Evolutionary conservation across 2,329 filamentous ascomycete genomes (phyloP).

Genomic region (Raffaelea arxii): DNA sequence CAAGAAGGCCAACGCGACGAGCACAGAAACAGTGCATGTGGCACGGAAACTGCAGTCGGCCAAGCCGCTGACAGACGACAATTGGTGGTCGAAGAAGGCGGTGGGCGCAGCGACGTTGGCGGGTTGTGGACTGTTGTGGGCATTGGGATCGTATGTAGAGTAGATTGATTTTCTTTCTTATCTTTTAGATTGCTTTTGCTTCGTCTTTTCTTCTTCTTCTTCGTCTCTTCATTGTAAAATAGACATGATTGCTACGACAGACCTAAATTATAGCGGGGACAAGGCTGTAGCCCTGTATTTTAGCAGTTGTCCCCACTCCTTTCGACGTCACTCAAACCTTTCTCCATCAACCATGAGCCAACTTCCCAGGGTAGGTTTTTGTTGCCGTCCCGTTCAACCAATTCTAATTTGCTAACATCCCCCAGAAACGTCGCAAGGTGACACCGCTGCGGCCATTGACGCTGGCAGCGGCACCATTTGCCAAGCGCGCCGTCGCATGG

Average conservation of each 20-base stretch:
- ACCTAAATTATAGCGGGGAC: too few relatives aligned
- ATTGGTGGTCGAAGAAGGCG: conserved; percentile 58
- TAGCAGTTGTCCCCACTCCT: too few relatives aligned
- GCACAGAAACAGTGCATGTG: background rate
- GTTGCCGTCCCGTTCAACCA: background rate
- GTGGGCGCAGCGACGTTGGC: conserved; percentile 51
- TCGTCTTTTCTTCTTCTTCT: background rate
- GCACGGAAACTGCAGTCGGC: conserved; percentile 27
- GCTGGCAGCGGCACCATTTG: conserved; percentile 18
- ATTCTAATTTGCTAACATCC: background rate
- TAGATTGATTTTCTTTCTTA: background rate
- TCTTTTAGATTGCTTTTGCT: background rate
- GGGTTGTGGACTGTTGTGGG: conserved; percentile 53
- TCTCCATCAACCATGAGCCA: too few relatives aligned
- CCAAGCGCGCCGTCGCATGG: conserved; percentile 35
- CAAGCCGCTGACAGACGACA: conserved; percentile 54
- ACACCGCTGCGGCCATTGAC: conserved; percentile 30
- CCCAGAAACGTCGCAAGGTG: conserved; percentile 3
- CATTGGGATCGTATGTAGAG: conserved; percentile 43
- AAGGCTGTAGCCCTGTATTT: too few relatives aligned
- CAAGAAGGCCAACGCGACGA: background rate
- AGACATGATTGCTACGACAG: too few relatives aligned
- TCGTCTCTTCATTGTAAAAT: background rate
- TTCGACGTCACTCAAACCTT: too few relatives aligned
- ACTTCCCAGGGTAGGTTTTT: too few relatives aligned